Conservation (phyloP, 106 monocot genomes). For the Dendrobium catenatum region DNA sequence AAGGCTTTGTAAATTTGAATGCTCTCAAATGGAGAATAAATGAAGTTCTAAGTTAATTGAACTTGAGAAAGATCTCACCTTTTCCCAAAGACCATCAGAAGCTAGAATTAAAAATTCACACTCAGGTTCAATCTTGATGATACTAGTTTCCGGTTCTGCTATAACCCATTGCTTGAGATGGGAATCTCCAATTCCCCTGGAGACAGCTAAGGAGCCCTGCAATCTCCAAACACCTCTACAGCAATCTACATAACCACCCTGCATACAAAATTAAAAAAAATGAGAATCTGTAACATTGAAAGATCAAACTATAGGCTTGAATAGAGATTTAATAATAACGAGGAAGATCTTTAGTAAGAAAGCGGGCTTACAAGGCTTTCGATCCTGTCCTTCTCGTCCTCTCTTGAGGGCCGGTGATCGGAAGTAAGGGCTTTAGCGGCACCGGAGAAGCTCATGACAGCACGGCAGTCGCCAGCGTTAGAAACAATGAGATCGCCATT, state of each 20-base stretch:
- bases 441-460: slow-evolving; percentile 65
- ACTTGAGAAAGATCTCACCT: slow-evolving; percentile 14
- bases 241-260: slow-evolving; percentile 66
- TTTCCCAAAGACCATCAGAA: slow-evolving; percentile 90
- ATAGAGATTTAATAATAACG: neutral
- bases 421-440: slow-evolving; percentile 70
- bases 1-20: neutral
- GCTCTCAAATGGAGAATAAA: neutral
- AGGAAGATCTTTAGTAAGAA: neutral
- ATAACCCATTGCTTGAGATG: slow-evolving; percentile 85
- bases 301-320: neutral
- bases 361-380: slow-evolving; percentile 61
- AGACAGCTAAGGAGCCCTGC: slow-evolving; percentile 83
- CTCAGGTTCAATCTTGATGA: slow-evolving; percentile 42
- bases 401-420: slow-evolving; percentile 69
- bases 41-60: neutral
- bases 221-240: slow-evolving; percentile 65
- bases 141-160: slow-evolving; percentile 67
- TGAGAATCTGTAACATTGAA: neutral
- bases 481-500: slow-evolving; percentile 69
- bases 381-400: slow-evolving; percentile 71
- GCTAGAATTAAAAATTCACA: slow-evolving; percentile 89
- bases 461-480: slow-evolving; percentile 91
- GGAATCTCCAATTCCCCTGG: slow-evolving; percentile 77
- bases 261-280: neutral